Percentiles rank a stretch among this genome's conserved stretches.
These are phyloP conservation scores for Striga asiatica DNA, from an alignment of 257 asterid species.

Conservation along the genomic window DNA sequence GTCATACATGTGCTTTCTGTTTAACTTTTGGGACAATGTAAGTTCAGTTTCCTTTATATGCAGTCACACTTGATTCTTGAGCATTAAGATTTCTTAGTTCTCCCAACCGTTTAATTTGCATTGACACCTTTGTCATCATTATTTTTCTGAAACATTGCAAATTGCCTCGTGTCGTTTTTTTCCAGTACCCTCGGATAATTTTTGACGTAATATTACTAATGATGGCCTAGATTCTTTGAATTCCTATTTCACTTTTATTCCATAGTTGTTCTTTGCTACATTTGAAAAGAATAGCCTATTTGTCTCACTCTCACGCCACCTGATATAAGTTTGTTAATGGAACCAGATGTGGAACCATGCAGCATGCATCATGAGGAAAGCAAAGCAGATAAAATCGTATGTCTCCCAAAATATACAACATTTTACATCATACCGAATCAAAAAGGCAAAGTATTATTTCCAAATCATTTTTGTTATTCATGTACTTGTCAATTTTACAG, in stretches of 20 bases:
- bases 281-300: neutral
- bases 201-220: neutral
- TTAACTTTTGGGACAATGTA: no score
- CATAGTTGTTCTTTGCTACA: neutral
- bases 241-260: neutral
- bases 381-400: constrained; percentile 72
- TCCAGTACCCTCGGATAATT: neutral
- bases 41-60: no score
- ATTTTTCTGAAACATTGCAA: no score
- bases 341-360: constrained; percentile 97
- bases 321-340: constrained; percentile 25
- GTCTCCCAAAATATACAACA: constrained; percentile 11
- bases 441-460: neutral
- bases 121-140: no score
- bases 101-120: no score
- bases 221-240: neutral
- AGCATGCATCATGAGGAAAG: constrained; percentile 54
- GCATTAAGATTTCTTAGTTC: no score
- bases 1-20: no score
- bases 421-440: neutral
- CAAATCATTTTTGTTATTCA: constrained; percentile 5
- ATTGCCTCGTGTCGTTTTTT: no score
- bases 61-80: no score
- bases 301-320: constrained; percentile 10
- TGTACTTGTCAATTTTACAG: constrained; percentile 27